Base-by-base conservation (phyloP, 371 early-diverging fungal species). In the Syncephalastrum sp. region DNA sequence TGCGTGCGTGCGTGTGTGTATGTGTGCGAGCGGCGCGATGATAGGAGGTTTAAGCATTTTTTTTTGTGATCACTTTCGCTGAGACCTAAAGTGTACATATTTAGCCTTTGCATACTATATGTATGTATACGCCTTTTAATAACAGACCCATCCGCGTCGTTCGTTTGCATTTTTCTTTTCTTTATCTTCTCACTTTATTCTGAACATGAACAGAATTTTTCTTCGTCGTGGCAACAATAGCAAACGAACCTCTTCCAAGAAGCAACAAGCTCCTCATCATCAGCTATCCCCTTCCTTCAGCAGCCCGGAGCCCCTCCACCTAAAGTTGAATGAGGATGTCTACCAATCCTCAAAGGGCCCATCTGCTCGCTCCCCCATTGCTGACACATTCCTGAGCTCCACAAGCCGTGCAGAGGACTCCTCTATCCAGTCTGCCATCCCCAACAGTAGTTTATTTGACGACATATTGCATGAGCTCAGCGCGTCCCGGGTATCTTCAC, bases 291-390 rank as follows among this genome's bases (percentile, higher is more conserved):
- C 57, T 19, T 61, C 57, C 12, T 50, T 58, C 38, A 58, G 59
- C 33, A 58, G 59, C 47, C 59, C 59, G 51, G 59, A 47, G 16
- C 59, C 51, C 50, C 47, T 52, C 23, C 52, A 52, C 19, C 46
- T 51, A 21, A 58, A 58, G 47, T 46, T 56, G 49, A 45, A 47
- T 10, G 47, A 52, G 29, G 47, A 55, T 12, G 15, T 19, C 6
- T 15, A 23, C 42, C 38, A 21, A 38, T 49, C 50, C 15, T 27
- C 42, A 15, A 45, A 23, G 25, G 56, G 47, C n/a, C 27, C 23
- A 1, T 15, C 29, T 5, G 21, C 29, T 15, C 16, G 19, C 42
- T 56, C 62, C 16, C 57, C 57, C 23, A 61, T 61, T 41, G 56
- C 56, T 27, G 56, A 53, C 16, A 25, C 45, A n/a, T 56, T 61